A percentile compares a stretch with the other conserved stretches of the same genome.
phyloP scores from a whole-genome alignment of 768 basidiomycete genomes.

The Amanita jacksonii region DNA sequence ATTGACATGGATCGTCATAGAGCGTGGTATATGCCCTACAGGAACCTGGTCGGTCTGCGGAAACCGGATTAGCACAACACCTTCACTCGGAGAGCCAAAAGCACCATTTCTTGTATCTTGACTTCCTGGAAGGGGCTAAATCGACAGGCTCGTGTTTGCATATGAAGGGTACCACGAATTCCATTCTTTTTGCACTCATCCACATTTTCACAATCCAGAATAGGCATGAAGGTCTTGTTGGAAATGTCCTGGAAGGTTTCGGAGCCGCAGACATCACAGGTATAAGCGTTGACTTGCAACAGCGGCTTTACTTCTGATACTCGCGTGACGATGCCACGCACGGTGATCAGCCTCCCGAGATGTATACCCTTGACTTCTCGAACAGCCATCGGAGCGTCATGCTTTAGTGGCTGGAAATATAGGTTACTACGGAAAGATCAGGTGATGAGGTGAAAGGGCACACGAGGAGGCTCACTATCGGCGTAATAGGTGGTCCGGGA shows the following conservation, averaged over 20 bases:
- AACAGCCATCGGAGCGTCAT: slow-evolving; percentile 74
- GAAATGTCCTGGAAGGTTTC: slow-evolving; percentile 98
- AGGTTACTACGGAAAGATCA: slow-evolving; percentile 55
- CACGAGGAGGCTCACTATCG: slow-evolving; percentile 72
- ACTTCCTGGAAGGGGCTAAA: slow-evolving; percentile 98
- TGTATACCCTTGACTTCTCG: slow-evolving; percentile 81
- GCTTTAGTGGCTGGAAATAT: slow-evolving; percentile 85
- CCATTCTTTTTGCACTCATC: slow-evolving; percentile 80
- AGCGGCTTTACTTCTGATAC: slow-evolving; percentile 99
- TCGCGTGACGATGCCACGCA: slow-evolving; percentile 95
- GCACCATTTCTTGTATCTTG: slow-evolving; percentile 97
- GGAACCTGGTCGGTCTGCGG: slow-evolving; percentile 94
- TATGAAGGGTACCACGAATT: slow-evolving; percentile 84
- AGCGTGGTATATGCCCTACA: slow-evolving; percentile 96
- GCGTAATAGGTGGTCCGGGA: slow-evolving; percentile 85
- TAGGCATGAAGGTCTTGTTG: slow-evolving; percentile 83
- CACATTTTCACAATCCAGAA: slow-evolving; percentile 81
- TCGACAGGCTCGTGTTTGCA: slow-evolving; percentile 96
- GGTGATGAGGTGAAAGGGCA: slow-evolving; percentile 8
- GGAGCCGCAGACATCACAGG: slow-evolving; percentile 95
- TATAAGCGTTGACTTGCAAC: slow-evolving; percentile 94
- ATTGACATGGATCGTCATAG: slow-evolving; percentile 94
- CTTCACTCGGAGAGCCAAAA: slow-evolving; percentile 8
- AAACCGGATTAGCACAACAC: not conserved
- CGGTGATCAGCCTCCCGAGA: slow-evolving; percentile 90